These are phyloP conservation scores for Fusarium hostae DNA, from an alignment of 2,329 filamentous ascomycete species.

Conservation along the genomic window DNA sequence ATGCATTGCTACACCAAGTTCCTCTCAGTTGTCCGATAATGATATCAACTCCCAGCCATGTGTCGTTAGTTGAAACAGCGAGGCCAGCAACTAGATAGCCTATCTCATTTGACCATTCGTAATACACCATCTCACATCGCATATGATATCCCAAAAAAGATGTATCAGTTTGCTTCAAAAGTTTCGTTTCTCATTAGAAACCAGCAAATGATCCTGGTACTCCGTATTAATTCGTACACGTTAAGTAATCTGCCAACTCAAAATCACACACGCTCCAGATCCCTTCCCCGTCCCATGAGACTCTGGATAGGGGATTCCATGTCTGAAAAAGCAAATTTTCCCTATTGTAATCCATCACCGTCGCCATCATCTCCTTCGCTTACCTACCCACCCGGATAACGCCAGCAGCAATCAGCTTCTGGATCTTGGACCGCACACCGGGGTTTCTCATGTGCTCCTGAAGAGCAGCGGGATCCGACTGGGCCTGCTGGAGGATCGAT, in stretches of 20 bases:
- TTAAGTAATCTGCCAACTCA: conserved; percentile 37
- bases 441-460: conserved; percentile 98
- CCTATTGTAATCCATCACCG: conserved; percentile 17
- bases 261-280: conserved; percentile 38
- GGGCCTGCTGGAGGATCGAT: conserved; percentile 94
- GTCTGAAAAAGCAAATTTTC: conserved; percentile 27
- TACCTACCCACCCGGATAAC: conserved; percentile 80
- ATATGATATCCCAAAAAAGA: conserved; percentile 1
- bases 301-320: conserved; percentile 26
- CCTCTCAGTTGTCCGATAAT: background rate
- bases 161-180: conserved; percentile 33
- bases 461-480: conserved; percentile 89
- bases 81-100: background rate
- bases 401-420: conserved; percentile 93
- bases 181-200: conserved; percentile 48
- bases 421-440: conserved; percentile 84
- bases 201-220: conserved; percentile 38
- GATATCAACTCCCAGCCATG: background rate
- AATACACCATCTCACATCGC: conserved; percentile 5
- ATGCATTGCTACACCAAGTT: background rate
- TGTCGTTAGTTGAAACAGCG: conserved; percentile 5
- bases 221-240: conserved; percentile 45
- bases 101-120: background rate
- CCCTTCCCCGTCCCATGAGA: conserved; percentile 15
- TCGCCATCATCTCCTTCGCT: conserved; percentile 18